phyloP scores from a whole-genome alignment of 306 rosid genomes.

The Myrica gale region DNA sequence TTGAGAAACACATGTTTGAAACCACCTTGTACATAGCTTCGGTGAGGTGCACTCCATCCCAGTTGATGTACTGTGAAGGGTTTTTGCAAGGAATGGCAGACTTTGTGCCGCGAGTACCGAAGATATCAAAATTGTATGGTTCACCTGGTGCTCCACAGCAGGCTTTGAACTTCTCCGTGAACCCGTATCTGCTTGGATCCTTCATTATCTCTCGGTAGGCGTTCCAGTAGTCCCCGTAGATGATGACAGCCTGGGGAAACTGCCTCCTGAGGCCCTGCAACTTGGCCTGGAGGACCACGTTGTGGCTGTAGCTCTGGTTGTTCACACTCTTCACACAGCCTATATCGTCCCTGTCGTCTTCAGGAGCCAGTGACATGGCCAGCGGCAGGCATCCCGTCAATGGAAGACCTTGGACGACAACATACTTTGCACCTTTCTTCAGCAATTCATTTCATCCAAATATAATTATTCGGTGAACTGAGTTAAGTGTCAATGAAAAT shows the following conservation, averaged over 20 bases:
- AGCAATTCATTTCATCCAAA: constrained; percentile 30
- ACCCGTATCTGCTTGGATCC: constrained; percentile 52
- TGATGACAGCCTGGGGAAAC: constrained; percentile 62
- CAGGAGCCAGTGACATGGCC: constrained; percentile 58
- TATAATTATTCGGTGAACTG: neutral
- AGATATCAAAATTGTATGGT: constrained; percentile 53
- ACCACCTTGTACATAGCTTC: constrained; percentile 89
- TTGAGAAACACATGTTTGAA: constrained; percentile 68
- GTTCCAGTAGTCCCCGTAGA: constrained; percentile 73
- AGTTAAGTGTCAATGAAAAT: neutral
- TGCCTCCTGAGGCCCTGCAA: constrained; percentile 50
- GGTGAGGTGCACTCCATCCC: constrained; percentile 98
- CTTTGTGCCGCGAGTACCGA: constrained; percentile 61
- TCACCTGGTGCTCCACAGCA: constrained; percentile 73
- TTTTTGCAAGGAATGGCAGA: constrained; percentile 43
- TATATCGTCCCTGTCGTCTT: constrained; percentile 58
- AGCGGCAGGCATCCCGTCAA: constrained; percentile 69
- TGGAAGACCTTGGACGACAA: constrained; percentile 80
- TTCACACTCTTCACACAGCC: constrained; percentile 79
- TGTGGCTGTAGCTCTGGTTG: constrained; percentile 57
- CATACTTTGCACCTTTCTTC: constrained; percentile 77
- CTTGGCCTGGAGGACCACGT: constrained; percentile 43
- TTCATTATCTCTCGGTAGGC: constrained; percentile 62
- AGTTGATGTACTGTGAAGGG: constrained; percentile 72
- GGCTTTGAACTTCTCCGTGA: constrained; percentile 57